phyloP scores from a whole-genome alignment of 768 basidiomycete species.

The Gymnopilus junonius region DNA sequence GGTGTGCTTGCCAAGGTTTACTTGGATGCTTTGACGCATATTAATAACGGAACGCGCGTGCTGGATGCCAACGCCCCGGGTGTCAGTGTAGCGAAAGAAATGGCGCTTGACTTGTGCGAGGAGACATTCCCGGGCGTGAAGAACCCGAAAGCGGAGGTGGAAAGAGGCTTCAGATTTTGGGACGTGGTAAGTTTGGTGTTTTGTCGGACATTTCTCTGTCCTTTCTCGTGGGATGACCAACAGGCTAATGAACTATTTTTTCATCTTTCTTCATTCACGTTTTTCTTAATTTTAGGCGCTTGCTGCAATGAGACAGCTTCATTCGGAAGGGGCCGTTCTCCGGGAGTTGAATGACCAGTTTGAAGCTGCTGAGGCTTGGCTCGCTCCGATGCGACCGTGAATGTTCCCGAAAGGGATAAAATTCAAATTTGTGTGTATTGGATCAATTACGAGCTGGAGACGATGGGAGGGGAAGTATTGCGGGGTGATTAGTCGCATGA shows the following conservation, averaged over 20 bases:
- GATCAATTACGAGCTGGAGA: not conserved
- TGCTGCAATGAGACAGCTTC: slow-evolving; percentile 88
- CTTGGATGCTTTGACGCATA: slow-evolving; percentile 88
- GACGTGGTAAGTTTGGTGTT: slow-evolving; percentile 72
- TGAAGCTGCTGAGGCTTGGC: slow-evolving; percentile 93
- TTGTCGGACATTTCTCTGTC: slow-evolving; percentile 13
- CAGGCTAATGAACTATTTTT: slow-evolving; percentile 14
- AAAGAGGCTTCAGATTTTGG: slow-evolving; percentile 98
- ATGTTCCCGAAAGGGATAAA: slow-evolving; percentile 2
- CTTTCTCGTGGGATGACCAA: slow-evolving; percentile 5
- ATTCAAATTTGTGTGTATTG: slow-evolving; percentile 1
- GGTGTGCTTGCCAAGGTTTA: slow-evolving; percentile 97
- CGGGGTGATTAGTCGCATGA: slow-evolving; percentile 4
- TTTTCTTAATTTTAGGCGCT: slow-evolving; percentile 58
- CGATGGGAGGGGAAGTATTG: slow-evolving; percentile 11
- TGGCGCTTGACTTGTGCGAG: slow-evolving; percentile 91
- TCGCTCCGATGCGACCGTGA: slow-evolving; percentile 89
- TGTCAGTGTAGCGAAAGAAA: slow-evolving; percentile 79
- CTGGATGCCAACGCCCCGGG: slow-evolving; percentile 78
- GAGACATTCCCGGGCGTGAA: slow-evolving; percentile 95
- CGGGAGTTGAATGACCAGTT: slow-evolving; percentile 94
- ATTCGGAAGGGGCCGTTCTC: slow-evolving; percentile 79
- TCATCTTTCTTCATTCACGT: slow-evolving; percentile 12
- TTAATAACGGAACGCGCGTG: slow-evolving; percentile 80
- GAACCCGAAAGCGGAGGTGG: slow-evolving; percentile 84